A percentile compares a stretch with the other conserved stretches of the same genome.
Evolutionary conservation across 768 basidiomycete species (phyloP).

Genomic region (Astraeus odoratus): DNA sequence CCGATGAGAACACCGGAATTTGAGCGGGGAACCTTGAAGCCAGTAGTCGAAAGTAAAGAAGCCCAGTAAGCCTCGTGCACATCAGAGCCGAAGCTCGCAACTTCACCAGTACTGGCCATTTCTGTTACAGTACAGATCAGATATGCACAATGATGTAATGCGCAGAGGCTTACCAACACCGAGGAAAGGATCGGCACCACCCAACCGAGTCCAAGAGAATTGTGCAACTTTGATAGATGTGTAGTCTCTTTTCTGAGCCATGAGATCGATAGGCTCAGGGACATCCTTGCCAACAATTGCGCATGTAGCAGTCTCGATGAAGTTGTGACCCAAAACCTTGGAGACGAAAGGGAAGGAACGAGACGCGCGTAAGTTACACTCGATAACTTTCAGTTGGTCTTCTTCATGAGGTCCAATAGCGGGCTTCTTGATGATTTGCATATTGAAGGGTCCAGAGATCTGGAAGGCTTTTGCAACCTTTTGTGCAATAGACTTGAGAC

Average conservation of each 20-base stretch:
- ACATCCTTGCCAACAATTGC: slow-evolving; percentile 84
- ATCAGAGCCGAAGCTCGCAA: slow-evolving; percentile 91
- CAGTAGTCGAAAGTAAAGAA: slow-evolving; percentile 89
- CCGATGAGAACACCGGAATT: slow-evolving; percentile 89
- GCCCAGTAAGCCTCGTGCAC: slow-evolving; percentile 96
- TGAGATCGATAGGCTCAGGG: slow-evolving; percentile 86
- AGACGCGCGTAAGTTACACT: slow-evolving; percentile 97
- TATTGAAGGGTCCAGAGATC: slow-evolving; percentile 98
- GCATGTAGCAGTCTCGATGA: slow-evolving; percentile 87
- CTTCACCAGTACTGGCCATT: slow-evolving; percentile 98
- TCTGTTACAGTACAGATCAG: slow-evolving; percentile 40
- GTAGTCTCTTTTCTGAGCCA: slow-evolving; percentile 85
- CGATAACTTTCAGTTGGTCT: slow-evolving; percentile 89
- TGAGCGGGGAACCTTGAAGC: slow-evolving; percentile 84
- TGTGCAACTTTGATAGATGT: slow-evolving; percentile 96
- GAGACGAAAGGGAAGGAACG: slow-evolving; percentile 99
- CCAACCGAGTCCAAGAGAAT: slow-evolving; percentile 96
- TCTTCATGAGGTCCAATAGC: slow-evolving; percentile 44
- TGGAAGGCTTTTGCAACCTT: slow-evolving; percentile 94
- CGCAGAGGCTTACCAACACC: slow-evolving; percentile 69
- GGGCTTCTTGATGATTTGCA: slow-evolving; percentile 93
- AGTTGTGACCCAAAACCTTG: slow-evolving; percentile 95
- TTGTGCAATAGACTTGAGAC: slow-evolving; percentile 88
- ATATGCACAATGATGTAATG: not conserved
- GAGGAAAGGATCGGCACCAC: slow-evolving; percentile 94